Evolutionary conservation across 805 yeast species (phyloP).

Genomic region (Pichia scutulata): DNA sequence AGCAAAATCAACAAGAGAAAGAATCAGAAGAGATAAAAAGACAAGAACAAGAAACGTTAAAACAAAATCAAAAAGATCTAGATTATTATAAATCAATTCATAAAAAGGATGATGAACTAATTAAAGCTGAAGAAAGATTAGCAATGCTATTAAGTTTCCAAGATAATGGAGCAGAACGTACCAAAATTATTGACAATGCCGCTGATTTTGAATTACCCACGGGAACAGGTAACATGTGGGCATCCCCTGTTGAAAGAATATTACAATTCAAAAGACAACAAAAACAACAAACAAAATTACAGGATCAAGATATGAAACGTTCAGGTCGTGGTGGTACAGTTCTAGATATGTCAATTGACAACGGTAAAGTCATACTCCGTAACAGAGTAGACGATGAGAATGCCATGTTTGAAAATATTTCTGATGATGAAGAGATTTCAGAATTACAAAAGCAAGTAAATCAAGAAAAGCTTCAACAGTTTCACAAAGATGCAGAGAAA

Average conservation of each 20-base stretch:
- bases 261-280: conserved; percentile 83
- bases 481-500: conserved; percentile 26
- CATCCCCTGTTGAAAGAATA: conserved; percentile 81
- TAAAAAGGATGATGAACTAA: conserved; percentile 48
- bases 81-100: conserved; percentile 35
- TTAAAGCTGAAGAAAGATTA: conserved; percentile 64
- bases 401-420: conserved; percentile 20
- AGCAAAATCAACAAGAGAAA: conserved; percentile 31
- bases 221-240: conserved; percentile 57
- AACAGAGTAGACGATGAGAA: conserved; percentile 29
- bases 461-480: conserved; percentile 25
- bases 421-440: conserved; percentile 31
- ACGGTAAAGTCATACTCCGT: conserved; percentile 69
- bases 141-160: conserved; percentile 74
- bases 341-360: conserved; percentile 67
- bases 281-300: conserved; percentile 55
- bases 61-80: conserved; percentile 36
- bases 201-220: conserved; percentile 69
- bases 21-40: conserved; percentile 29
- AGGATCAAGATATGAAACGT: conserved; percentile 48
- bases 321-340: conserved; percentile 70
- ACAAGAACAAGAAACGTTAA: conserved; percentile 32
- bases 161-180: conserved; percentile 80
- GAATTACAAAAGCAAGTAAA: conserved; percentile 29
- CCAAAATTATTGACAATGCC: conserved; percentile 87